Conservation (phyloP, 2,329 filamentous ascomycete genomes). For the Fusarium buxicola region DNA sequence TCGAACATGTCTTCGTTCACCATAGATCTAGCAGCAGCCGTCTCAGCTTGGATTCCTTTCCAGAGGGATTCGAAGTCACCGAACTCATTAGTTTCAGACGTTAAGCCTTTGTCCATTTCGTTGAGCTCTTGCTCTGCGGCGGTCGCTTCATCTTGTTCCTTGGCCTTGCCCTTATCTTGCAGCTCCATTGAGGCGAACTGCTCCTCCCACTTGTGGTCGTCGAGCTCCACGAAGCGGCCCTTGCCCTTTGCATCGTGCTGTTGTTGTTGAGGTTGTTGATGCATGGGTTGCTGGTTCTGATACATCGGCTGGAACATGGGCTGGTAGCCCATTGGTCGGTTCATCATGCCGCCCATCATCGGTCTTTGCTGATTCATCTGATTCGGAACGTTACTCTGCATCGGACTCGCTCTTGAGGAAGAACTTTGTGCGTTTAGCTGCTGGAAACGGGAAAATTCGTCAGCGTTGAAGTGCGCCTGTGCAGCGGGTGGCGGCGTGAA, state of each 20-base stretch:
- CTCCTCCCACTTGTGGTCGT: constrained; percentile 95
- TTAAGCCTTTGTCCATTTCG: constrained; percentile 77
- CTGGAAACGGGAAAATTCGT: constrained; percentile 90
- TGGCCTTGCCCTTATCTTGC: constrained; percentile 66
- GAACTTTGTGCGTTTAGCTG: constrained; percentile 72
- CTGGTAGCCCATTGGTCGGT: constrained; percentile 64
- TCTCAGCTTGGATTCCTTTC: constrained; percentile 84
- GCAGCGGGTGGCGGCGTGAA: constrained; percentile 69
- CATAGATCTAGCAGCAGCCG: constrained; percentile 75
- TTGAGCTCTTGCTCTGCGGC: constrained; percentile 89
- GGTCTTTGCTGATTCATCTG: constrained; percentile 67
- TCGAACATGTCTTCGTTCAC: constrained; percentile 74
- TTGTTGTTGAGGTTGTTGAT: constrained; percentile 61
- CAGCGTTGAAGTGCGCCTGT: constrained; percentile 76
- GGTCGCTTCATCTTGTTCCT: constrained; percentile 70
- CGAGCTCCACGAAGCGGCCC: constrained; percentile 92
- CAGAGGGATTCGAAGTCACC: constrained; percentile 93
- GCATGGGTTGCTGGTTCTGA: constrained; percentile 55
- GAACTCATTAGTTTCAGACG: constrained; percentile 79
- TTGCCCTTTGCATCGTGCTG: constrained; percentile 77
- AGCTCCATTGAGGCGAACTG: constrained; percentile 92
- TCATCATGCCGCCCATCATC: constrained; percentile 67
- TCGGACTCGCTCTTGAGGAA: constrained; percentile 65
- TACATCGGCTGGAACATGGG: constrained; percentile 67
- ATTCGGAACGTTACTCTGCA: constrained; percentile 66